These are phyloP conservation scores for Inonotus obliquus DNA, from an alignment of 1,284 basidiomycete species.

Conservation along the genomic window DNA sequence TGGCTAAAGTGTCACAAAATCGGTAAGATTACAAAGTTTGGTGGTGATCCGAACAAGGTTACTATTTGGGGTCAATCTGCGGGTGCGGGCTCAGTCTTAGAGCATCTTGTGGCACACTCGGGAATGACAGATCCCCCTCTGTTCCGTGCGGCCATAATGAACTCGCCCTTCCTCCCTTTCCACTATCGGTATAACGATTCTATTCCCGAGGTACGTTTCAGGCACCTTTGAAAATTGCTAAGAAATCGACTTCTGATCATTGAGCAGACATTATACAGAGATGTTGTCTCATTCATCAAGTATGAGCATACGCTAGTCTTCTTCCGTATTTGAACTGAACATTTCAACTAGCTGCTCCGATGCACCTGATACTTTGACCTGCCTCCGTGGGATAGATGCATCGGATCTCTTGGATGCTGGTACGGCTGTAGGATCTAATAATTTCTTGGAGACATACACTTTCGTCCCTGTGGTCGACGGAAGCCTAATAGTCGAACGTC, in stretches of 20 bases:
- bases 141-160: neutral
- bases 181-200: neutral
- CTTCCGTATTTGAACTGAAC: neutral
- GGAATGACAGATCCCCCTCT: neutral
- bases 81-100: neutral
- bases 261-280: neutral
- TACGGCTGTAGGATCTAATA: neutral
- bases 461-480: neutral
- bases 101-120: neutral
- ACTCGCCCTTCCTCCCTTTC: neutral
- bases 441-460: neutral
- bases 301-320: neutral
- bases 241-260: neutral
- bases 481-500: neutral
- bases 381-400: neutral
- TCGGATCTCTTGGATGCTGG: neutral
- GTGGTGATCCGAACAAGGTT: too few relatives aligned
- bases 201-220: neutral
- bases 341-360: neutral
- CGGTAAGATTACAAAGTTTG: too few relatives aligned
- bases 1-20: neutral
- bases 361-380: neutral
- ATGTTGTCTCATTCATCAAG: neutral
- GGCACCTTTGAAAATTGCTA: neutral
- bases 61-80: neutral